Conservation (phyloP, 2,329 filamentous ascomycete species). For the Xylariaceae sp. region DNA sequence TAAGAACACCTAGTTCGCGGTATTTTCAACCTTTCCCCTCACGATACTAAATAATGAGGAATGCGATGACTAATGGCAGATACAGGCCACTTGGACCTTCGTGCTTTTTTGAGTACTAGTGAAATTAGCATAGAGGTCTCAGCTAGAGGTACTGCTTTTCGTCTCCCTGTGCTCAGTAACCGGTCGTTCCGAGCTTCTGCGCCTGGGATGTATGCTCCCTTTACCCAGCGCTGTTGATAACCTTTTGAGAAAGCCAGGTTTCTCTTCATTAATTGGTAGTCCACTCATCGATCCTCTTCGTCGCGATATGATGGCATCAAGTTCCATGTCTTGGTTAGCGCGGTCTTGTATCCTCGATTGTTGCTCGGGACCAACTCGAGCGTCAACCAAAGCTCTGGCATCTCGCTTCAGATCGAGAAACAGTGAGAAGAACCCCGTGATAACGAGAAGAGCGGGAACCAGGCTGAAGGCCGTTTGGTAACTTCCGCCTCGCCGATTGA, state of each 20-base stretch:
- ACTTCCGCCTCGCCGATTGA: conserved; percentile 60
- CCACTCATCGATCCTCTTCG: conserved; percentile 26
- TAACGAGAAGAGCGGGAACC: conserved; percentile 55
- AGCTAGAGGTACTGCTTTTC: conserved; percentile 18
- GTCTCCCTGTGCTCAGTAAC: conserved; percentile 29
- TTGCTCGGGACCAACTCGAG: conserved; percentile 39
- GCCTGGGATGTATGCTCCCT: conserved; percentile 15
- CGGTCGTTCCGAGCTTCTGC: conserved; percentile 25
- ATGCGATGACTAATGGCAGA: not conserved
- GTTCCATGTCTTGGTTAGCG: conserved; percentile 48
- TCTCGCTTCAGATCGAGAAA: conserved; percentile 52
- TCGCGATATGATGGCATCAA: conserved; percentile 43
- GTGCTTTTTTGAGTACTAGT: not conserved
- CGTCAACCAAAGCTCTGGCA: conserved; percentile 50
- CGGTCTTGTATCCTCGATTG: conserved; percentile 38
- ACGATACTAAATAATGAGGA: not conserved
- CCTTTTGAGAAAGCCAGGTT: conserved; percentile 28
- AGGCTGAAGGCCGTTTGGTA: conserved; percentile 68
- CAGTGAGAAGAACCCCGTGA: conserved; percentile 51
- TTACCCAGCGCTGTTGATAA: conserved; percentile 29
- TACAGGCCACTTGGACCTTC: not conserved
- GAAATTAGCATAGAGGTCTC: not conserved
- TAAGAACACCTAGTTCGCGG: not conserved
- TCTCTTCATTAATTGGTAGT: conserved; percentile 18
- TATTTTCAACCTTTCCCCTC: not conserved